Evolutionary conservation across 1,139 yeast genomes (phyloP), one percentile per base, ranked within the genome.

Genomic region (Kodamaea plutei): DNA sequence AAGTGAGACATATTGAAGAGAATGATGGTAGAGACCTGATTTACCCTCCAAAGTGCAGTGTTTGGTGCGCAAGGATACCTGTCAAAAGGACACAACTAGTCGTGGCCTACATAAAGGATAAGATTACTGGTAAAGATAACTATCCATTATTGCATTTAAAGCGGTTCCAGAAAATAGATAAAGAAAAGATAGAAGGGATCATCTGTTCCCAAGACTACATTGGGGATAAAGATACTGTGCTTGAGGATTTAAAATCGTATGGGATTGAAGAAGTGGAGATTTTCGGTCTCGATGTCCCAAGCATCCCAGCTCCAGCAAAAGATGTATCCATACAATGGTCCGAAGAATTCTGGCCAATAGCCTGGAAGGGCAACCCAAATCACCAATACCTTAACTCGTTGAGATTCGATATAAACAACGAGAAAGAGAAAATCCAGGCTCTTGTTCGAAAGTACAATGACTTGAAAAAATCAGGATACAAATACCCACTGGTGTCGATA

Each of bases 341-440:
- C 1, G 39, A 50, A 1, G 40, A 53, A 20, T 74, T 73, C 40
- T 91, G 98, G 98, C 97, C 97, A 0, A 60, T 85, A 37, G 68
- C 87, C 20, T 91, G 97, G 97, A 79, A 88, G 44, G 97, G 97
- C 0, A 85, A 89, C 48, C 94, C 95, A 0, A 70, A 81, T 40
- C 81, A 84, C 31, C 91, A 85, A 48, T 76, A 76, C 26, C 61
- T 87, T 15, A 73, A 74, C 28, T 68, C 76, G 29, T 58, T 73
- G 18, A 47, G 53, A 10, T 58, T 79, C 31, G 74, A 83, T 40
- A 61, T 76, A 28, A 56, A 46, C 0, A 52, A 51, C 18, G 78
- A 75, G 27, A 50, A 48, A 23, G 33, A 43, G 5, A 61, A 73
- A 48, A 57, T 82, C n/a, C 34, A 4, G 32, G 41, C 15, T 47